Evolutionary conservation across 2,329 filamentous ascomycete genomes (phyloP).

Genomic region (Colletotrichum orchidophilum): DNA sequence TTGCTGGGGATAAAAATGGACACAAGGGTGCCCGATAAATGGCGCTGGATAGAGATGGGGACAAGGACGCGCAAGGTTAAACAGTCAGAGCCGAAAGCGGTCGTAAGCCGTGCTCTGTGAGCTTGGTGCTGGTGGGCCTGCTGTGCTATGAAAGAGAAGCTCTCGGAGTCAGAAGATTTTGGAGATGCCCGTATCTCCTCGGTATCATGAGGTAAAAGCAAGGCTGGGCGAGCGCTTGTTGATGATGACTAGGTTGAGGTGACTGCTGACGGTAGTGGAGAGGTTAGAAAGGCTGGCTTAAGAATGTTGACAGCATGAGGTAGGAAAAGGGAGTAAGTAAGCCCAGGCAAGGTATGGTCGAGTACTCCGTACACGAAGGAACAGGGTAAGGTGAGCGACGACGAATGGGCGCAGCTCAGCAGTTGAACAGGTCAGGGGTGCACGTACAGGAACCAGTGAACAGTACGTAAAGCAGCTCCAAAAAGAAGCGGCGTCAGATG

Average conservation of each 20-base stretch:
- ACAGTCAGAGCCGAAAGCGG: conserved; percentile 14
- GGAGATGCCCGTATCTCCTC: not conserved
- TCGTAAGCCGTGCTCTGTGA: not conserved
- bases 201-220: conserved; percentile 5
- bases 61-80: not conserved
- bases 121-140: not conserved
- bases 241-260: not conserved
- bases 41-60: not conserved
- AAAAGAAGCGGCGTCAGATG: conserved; percentile 4
- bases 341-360: conserved; percentile 13
- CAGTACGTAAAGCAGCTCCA: not conserved
- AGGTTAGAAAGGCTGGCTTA: not conserved
- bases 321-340: not conserved
- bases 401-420: not conserved
- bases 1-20: conserved; percentile 23
- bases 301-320: conserved; percentile 1
- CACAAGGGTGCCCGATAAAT: conserved; percentile 13
- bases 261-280: not conserved
- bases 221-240: not conserved
- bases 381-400: conserved; percentile 12
- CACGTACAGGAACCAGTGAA: conserved; percentile 11
- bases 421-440: conserved; percentile 15
- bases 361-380: not conserved
- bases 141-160: not conserved
- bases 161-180: not conserved